Conservation (phyloP, 352 stramenopile species). For the Globisporangium iwayamae region DNA sequence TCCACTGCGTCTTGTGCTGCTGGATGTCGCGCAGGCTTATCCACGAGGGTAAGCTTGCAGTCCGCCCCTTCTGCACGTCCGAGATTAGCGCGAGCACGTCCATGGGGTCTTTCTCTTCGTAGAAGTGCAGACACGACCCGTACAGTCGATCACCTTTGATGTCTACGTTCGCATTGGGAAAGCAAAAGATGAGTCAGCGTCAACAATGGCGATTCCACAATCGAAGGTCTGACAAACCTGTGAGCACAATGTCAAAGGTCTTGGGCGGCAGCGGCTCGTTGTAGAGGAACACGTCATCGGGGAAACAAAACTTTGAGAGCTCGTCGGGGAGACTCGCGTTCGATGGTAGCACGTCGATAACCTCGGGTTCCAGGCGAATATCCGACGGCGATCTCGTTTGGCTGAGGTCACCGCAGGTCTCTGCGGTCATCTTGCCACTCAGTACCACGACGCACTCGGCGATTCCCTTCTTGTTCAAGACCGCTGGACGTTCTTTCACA, state of each 20-base stretch:
- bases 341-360: slow-evolving; percentile 49
- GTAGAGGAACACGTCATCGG: slow-evolving; percentile 48
- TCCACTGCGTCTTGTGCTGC: slow-evolving; percentile 46
- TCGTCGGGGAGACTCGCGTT: slow-evolving; percentile 49
- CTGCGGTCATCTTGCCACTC: slow-evolving; percentile 36
- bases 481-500: background rate
- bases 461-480: slow-evolving; percentile 21
- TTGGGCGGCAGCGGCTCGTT: slow-evolving; percentile 35
- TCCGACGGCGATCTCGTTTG: slow-evolving; percentile 35
- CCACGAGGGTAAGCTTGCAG: slow-evolving; percentile 50
- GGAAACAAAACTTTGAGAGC: slow-evolving; percentile 73
- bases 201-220: background rate
- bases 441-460: slow-evolving; percentile 64
- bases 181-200: background rate
- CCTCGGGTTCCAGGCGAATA: slow-evolving; percentile 45
- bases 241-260: slow-evolving; percentile 70
- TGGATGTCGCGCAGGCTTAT: slow-evolving; percentile 70
- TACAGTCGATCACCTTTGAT: slow-evolving; percentile 55
- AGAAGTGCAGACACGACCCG: slow-evolving; percentile 62
- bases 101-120: slow-evolving; percentile 56
- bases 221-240: slow-evolving; percentile 23
- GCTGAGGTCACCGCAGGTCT: slow-evolving; percentile 28
- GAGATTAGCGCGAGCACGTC: slow-evolving; percentile 62
- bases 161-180: slow-evolving; percentile 17
- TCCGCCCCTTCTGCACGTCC: slow-evolving; percentile 35